Evolutionary conservation across 208 protist species (phyloP).

Genomic region (Trypanosoma cruzi): DNA sequence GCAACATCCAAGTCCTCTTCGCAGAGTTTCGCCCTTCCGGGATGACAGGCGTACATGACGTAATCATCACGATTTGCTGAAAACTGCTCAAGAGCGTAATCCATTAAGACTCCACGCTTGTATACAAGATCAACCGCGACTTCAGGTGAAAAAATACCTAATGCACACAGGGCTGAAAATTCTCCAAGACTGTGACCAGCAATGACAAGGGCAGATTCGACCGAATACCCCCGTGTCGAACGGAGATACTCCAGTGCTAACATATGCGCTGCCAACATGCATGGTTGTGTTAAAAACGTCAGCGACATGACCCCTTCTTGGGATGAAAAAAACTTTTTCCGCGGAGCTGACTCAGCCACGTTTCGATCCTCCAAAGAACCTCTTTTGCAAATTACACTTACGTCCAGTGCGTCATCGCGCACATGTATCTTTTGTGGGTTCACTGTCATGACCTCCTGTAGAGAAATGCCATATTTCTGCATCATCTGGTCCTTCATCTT

Average conservation of each 20-base stretch:
- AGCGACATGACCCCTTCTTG: conserved; percentile 76
- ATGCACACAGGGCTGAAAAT: conserved; percentile 71
- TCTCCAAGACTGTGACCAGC: conserved; percentile 91
- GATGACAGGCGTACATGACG: conserved; percentile 85
- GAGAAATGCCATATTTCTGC: conserved; percentile 65
- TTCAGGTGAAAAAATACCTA: conserved; percentile 77
- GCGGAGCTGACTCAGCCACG: conserved; percentile 49
- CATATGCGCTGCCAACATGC: conserved; percentile 78
- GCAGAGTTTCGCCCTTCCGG: conserved; percentile 54
- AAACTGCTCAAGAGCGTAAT: conserved; percentile 48
- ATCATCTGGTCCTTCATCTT: conserved; percentile 75
- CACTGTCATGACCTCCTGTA: conserved; percentile 79
- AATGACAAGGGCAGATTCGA: conserved; percentile 35
- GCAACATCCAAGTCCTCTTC: conserved; percentile 41
- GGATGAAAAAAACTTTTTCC: conserved; percentile 38
- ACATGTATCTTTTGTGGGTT: conserved; percentile 62
- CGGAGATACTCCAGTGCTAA: conserved; percentile 29
- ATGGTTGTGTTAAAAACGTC: conserved; percentile 85
- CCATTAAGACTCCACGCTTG: conserved; percentile 82
- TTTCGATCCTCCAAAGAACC: conserved; percentile 48
- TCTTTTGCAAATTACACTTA: conserved; percentile 38
- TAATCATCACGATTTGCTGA: conserved; percentile 37
- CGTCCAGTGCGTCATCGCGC: conserved; percentile 48
- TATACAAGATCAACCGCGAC: conserved; percentile 74
- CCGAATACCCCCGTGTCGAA: conserved; percentile 15